phyloP scores from a whole-genome alignment of 768 basidiomycete species.

The Rhizopogon salebrosus region DNA sequence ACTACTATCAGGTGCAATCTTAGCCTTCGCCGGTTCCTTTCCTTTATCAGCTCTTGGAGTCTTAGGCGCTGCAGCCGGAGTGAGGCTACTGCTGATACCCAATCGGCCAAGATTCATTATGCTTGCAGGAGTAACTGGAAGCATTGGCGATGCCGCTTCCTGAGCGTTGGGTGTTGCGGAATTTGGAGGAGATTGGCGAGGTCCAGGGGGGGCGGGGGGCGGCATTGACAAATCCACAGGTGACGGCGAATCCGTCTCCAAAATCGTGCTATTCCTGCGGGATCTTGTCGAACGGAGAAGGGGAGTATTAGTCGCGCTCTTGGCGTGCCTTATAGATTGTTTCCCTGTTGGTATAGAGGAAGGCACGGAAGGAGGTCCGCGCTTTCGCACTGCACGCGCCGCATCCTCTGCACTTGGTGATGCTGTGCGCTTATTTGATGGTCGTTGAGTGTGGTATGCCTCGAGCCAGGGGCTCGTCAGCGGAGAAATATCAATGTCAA shows the following conservation, averaged over 20 bases:
- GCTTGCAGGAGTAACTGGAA: slow-evolving; percentile 85
- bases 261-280: slow-evolving; percentile 37
- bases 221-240: slow-evolving; percentile 90
- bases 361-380: slow-evolving; percentile 37
- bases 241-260: slow-evolving; percentile 63
- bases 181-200: slow-evolving; percentile 12
- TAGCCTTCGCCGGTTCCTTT: slow-evolving; percentile 26
- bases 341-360: slow-evolving; percentile 7
- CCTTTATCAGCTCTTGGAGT: slow-evolving; percentile 22
- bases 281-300: slow-evolving; percentile 42
- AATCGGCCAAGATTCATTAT: slow-evolving; percentile 84
- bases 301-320: slow-evolving; percentile 58
- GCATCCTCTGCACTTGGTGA: slow-evolving; percentile 55
- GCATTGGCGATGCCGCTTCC: slow-evolving; percentile 25
- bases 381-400: slow-evolving; percentile 44
- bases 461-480: slow-evolving; percentile 80
- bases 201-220: slow-evolving; percentile 60
- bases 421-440: slow-evolving; percentile 46
- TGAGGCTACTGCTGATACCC: slow-evolving; percentile 42
- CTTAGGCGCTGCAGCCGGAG: slow-evolving; percentile 18
- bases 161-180: slow-evolving; percentile 1
- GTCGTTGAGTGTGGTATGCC: slow-evolving; percentile 39
- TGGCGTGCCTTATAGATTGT: slow-evolving; percentile 24
- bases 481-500: slow-evolving; percentile 74
- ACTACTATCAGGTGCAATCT: slow-evolving; percentile 14